A percentile compares a stretch with the other conserved stretches of the same genome.
Evolutionary conservation across 371 early-diverging fungal species (phyloP).

Genomic region (Quaeritorhiza haematococci): DNA sequence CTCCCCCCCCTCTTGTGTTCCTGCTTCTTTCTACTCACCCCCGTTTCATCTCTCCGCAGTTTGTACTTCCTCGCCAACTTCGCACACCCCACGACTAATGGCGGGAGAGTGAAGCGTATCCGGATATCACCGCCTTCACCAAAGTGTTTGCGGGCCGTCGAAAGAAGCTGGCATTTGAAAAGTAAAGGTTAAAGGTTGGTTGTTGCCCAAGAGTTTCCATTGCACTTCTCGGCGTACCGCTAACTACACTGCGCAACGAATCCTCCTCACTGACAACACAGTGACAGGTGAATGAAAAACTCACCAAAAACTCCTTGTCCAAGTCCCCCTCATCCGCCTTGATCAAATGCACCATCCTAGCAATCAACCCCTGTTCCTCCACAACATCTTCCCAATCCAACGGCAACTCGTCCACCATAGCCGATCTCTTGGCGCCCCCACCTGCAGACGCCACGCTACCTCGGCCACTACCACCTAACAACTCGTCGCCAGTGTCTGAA

Average conservation of each 20-base stretch:
- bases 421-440: constrained; percentile 12
- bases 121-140: constrained; percentile 74
- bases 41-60: constrained; percentile 6
- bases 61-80: constrained; percentile 58
- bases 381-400: constrained; percentile 67
- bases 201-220: background rate
- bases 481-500: background rate
- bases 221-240: background rate
- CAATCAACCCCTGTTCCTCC: constrained; percentile 79
- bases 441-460: constrained; percentile 4
- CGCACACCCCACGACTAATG: constrained; percentile 69
- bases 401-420: constrained; percentile 34
- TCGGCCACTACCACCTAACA: background rate
- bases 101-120: constrained; percentile 80
- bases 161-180: constrained; percentile 72
- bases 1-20: background rate
- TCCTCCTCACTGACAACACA: too few relatives aligned
- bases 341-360: constrained; percentile 78
- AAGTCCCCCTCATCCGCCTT: constrained; percentile 61
- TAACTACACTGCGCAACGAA: too few relatives aligned
- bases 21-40: background rate
- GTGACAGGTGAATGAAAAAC: constrained; percentile 4
- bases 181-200: too few relatives aligned
- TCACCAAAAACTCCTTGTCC: constrained; percentile 62
- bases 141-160: constrained; percentile 73